Conservation (phyloP, 2,329 filamentous ascomycete species). For the Fusarium devonianum region DNA sequence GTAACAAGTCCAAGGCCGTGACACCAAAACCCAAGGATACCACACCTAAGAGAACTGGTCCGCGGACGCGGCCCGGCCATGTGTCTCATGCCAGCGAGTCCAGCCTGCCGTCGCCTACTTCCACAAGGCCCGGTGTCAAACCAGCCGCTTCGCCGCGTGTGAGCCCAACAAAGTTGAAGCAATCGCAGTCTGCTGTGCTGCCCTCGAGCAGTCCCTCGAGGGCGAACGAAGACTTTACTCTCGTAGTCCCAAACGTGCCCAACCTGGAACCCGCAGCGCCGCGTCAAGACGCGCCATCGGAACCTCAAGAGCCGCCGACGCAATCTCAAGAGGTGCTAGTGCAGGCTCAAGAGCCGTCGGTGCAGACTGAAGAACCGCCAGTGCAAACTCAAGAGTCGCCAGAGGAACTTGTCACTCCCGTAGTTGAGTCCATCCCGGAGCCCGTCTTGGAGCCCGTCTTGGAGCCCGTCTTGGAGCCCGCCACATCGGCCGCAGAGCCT, state of each 20-base stretch:
- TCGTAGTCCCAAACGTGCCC: conserved; percentile 58
- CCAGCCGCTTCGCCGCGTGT: conserved; percentile 49
- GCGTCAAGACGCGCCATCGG: conserved; percentile 26
- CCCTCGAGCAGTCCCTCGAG: conserved; percentile 53
- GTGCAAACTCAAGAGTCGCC: conserved; percentile 12
- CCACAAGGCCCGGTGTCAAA: conserved; percentile 43
- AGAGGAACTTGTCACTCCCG: conserved; percentile 21
- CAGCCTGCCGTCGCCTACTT: conserved; percentile 55
- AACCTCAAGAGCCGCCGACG: conserved; percentile 4
- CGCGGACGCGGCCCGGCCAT: conserved; percentile 57
- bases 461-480: conserved; percentile 33
- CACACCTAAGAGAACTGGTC: conserved; percentile 60
- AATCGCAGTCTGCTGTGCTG: conserved; percentile 41
- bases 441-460: conserved; percentile 45
- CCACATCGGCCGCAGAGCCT: conserved; percentile 1
- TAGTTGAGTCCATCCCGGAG: conserved; percentile 14
- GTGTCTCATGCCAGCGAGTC: conserved; percentile 60
- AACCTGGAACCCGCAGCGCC: conserved; percentile 46
- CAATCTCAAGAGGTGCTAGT: no score
- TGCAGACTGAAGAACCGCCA: conserved; percentile 13
- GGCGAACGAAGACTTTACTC: conserved; percentile 61
- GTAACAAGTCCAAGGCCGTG: conserved; percentile 53
- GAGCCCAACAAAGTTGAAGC: conserved; percentile 52
- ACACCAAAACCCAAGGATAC: conserved; percentile 60
- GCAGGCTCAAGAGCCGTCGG: conserved; percentile 16